Evolutionary conservation across 495 filamentous ascomycete genomes (phyloP), one percentile per base, ranked within the genome.

Genomic region (Penicillium cosmopolitanum): DNA sequence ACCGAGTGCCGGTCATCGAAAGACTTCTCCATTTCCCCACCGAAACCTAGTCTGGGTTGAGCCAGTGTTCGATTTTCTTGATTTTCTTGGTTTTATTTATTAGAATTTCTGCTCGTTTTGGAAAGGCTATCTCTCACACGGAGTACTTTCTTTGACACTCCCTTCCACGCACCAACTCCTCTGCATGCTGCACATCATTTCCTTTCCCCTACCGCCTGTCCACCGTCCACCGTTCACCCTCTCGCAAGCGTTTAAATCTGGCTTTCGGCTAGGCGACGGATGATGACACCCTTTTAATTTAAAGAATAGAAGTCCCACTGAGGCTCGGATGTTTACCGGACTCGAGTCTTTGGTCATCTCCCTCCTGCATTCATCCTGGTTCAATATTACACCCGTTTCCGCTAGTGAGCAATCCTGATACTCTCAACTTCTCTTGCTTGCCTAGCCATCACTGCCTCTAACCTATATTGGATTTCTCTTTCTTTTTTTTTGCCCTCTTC

Each of bases 341-440:
- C 48, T 60, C 55, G 51, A 63, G 42, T 53, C 42, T 60, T 36
- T 51, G 18, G 52, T 61, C 58, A 62, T 64, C 64, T 64, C 66
- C 64, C 62, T 73, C 66, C 72, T 77, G 73, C 72, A 73, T 67
- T 60, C 65, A 77, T 69, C 73, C 74, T 70, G 66, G 74, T 68
- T 31, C 69, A 63, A 70, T 69, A 76, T 77, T 76, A 77, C 74
- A 77, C 74, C 62, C 68, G 66, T 74, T 71, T 66, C 71, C 69
- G 67, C 72, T 73, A 75, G 66, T 72, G 66, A 73, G 66, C 65
- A 31, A 73, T 58, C 53, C 63, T 69, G 54, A 63, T 58, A 66
- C 51, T 42, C 51, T 52, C 47, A 18, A 15, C 47, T 52, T 40
- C 23, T 36, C 51, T 35, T 21, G 46, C 12, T 52, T 52, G 28